A percentile compares a stretch with the other conserved stretches of the same genome.
phyloP scores from a whole-genome alignment of 2,329 filamentous ascomycete genomes.

The Diaporthe aspalathi region DNA sequence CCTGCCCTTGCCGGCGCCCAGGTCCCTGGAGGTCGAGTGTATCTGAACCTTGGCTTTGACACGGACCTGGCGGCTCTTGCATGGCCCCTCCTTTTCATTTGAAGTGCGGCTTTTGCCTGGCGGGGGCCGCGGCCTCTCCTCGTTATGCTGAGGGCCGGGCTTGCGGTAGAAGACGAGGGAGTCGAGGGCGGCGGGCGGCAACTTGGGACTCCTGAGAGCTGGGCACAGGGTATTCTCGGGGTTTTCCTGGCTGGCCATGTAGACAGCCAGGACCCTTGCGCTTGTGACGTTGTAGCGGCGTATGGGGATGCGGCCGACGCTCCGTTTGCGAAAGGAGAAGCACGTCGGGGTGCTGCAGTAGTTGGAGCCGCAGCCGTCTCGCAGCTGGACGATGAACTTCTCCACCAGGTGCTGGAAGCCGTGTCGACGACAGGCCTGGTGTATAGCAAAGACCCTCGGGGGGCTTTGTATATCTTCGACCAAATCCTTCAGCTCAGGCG shows the following conservation, averaged over 20 bases:
- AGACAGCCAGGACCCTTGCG: constrained; percentile 82
- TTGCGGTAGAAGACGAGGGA: constrained; percentile 60
- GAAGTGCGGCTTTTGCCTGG: constrained; percentile 38
- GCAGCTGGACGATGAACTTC: constrained; percentile 84
- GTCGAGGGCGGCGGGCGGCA: constrained; percentile 58
- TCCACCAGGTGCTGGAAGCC: constrained; percentile 76
- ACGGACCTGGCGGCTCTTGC: constrained; percentile 26
- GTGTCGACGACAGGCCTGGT: constrained; percentile 70
- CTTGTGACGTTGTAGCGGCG: constrained; percentile 85
- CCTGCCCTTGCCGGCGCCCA: constrained; percentile 16
- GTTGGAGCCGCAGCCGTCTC: constrained; percentile 78
- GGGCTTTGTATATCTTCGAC: constrained; percentile 72
- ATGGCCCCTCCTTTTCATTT: not conserved
- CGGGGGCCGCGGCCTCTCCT: constrained; percentile 39
- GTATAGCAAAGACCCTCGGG: constrained; percentile 69
- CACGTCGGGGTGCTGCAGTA: constrained; percentile 82
- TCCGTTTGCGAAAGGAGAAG: constrained; percentile 79
- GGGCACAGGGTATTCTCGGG: constrained; percentile 77
- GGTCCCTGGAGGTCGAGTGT: constrained; percentile 26
- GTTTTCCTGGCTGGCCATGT: constrained; percentile 83
- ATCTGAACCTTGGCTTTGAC: constrained; percentile 36
- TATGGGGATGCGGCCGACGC: constrained; percentile 74
- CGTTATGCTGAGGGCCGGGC: constrained; percentile 11
- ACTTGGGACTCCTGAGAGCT: constrained; percentile 55
- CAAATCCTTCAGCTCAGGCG: constrained; percentile 65